Evolutionary conservation across 2,329 filamentous ascomycete species (phyloP), one percentile per base, ranked within the genome.

Genomic region (Coleophoma crateriformis): DNA sequence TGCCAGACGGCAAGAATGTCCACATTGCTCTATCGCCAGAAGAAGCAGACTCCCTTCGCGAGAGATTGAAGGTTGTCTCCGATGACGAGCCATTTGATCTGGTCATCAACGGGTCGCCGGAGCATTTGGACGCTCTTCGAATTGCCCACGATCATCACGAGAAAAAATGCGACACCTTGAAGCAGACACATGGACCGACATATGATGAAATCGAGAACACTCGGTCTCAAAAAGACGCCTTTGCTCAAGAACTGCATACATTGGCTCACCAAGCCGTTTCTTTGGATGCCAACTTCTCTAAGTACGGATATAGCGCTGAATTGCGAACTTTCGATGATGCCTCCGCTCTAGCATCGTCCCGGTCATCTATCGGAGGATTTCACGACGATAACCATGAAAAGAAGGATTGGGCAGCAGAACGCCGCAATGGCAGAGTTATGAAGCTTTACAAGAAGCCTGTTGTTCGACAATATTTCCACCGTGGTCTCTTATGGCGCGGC

Each of bases 381-480:
- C 58, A 59, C 51, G 53, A 54, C 40, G 27, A 59, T 20, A 51
- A 56, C 54, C 48, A 68, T 48, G 65, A 63, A 58, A 60, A 64
- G 56, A 64, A 65, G 56, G 61, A 67, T 57, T 67, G 70, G 69
- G 47, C 56, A 51, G 63, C 51, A 7, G 61, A 66, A 52, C 59
- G 57, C 38, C 52, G 53, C 19, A 67, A 68, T 51, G 75, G 66
- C 48, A 64, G 59, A 44, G 71, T 74, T 1, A 73, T 83, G 59
- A 77, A 75, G 59, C 66, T 85, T 51, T 81, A 79, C 61, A 78
- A 78, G 61, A 73, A 71, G 61, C 82, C 82, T 0, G 74, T 79
- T 8, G 71, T 85, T 3, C 72, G 81, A 51, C 82, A 85, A 66
- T 85, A 84, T 66, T 84, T 84, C 58, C 81, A 85, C 61, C 78